A percentile compares a stretch with the other conserved stretches of the same genome.
Evolutionary conservation across 306 rosid genomes (phyloP).

Genomic region (Dryas drummondii): DNA sequence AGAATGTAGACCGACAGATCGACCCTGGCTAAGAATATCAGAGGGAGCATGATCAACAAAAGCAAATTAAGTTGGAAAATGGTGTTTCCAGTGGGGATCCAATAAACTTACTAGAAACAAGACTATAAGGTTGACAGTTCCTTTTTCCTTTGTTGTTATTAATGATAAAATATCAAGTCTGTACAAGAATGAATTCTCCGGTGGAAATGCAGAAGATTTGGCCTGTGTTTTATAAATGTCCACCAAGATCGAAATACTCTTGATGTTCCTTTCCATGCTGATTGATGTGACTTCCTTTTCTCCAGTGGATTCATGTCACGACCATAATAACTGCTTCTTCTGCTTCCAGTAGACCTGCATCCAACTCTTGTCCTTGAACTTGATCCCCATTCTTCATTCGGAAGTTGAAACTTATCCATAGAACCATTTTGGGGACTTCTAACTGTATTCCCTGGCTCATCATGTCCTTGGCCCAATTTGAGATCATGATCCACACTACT

Average conservation of each 20-base stretch:
- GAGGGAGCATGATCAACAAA: too few species aligned
- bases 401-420: conserved; percentile 41
- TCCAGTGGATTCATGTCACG: conserved; percentile 58
- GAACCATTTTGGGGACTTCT: conserved; percentile 46
- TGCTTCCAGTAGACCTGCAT: conserved; percentile 79
- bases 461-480: conserved; percentile 39
- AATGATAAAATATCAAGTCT: conserved; percentile 36
- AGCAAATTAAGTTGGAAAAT: too few species aligned
- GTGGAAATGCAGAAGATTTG: conserved; percentile 13
- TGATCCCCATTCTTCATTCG: conserved; percentile 63
- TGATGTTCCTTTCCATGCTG: conserved; percentile 68
- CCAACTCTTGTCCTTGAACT: conserved; percentile 75
- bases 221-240: too few species aligned
- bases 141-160: conserved; percentile 31
- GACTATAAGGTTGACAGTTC: background rate
- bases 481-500: conserved; percentile 39
- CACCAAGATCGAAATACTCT: conserved; percentile 65
- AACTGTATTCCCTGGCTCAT: conserved; percentile 41
- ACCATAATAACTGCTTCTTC: conserved; percentile 54
- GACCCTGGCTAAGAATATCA: too few species aligned
- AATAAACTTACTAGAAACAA: background rate
- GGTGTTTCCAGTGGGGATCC: too few species aligned
- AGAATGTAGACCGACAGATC: too few species aligned
- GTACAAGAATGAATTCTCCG: conserved; percentile 65
- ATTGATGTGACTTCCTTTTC: conserved; percentile 53